Percentiles rank a stretch among this genome's conserved stretches.
Evolutionary conservation across 441 rosid species (phyloP).

Genomic region (Jatropha multifida): DNA sequence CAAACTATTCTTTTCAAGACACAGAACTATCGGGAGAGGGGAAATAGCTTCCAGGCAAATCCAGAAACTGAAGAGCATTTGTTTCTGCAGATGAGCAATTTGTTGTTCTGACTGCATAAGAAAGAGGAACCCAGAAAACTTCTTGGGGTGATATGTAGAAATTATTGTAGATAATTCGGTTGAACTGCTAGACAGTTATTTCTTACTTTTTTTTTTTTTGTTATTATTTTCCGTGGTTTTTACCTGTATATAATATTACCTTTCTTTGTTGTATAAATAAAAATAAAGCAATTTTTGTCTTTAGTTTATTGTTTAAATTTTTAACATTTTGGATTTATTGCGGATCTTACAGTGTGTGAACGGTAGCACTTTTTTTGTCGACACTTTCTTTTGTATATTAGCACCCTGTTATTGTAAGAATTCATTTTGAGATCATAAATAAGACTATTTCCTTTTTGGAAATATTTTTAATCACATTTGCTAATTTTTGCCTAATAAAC

Average conservation of each 20-base stretch:
- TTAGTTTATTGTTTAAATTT: neutral
- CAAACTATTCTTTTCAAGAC: constrained; percentile 1
- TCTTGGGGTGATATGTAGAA: constrained; percentile 12
- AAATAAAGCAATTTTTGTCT: constrained; percentile 23
- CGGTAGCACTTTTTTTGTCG: no score
- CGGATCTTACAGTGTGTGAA: no score
- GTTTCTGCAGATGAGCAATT: neutral
- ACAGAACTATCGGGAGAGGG: neutral
- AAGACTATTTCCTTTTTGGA: no score
- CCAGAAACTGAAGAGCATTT: neutral
- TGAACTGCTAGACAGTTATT: neutral
- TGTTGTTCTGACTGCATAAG: neutral
- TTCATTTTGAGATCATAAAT: no score
- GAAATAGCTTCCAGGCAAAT: neutral
- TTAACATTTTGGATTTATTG: neutral
- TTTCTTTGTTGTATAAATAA: constrained; percentile 27
- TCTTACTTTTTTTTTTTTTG: neutral
- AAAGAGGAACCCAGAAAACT: constrained; percentile 3
- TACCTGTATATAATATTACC: constrained; percentile 23
- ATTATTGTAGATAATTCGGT: constrained; percentile 38
- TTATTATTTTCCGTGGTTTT: constrained; percentile 12
- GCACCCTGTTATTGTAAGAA: no score
- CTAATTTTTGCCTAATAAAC: no score
- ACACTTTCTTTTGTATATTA: no score
- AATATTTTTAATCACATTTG: no score